Percentiles rank a stretch among this genome's conserved stretches.
Conservation (phyloP, 1,139 yeast genomes). For the Blastobotrys buckinghamii region DNA sequence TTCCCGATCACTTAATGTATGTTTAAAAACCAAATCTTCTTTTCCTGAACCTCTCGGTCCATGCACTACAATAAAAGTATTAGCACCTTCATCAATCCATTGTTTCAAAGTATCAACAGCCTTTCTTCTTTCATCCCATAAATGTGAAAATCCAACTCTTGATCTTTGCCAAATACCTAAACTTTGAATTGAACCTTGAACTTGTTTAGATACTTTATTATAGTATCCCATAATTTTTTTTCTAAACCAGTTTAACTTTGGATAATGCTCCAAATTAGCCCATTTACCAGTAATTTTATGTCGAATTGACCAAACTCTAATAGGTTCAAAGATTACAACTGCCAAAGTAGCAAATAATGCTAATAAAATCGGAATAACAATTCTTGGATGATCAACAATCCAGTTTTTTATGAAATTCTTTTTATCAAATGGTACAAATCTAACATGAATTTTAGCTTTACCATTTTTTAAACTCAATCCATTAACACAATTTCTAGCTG, state of each 20-base stretch:
- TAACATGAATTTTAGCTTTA: conserved; percentile 63
- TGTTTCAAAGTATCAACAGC: conserved; percentile 61
- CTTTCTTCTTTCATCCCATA: conserved; percentile 70
- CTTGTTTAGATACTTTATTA: conserved; percentile 24
- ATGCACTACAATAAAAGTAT: conserved; percentile 77
- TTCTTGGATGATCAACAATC: conserved; percentile 71
- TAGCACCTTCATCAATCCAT: conserved; percentile 75
- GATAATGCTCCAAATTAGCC: conserved; percentile 13
- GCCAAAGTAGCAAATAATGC: conserved; percentile 71
- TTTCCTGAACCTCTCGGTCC: conserved; percentile 97
- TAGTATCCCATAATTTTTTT: not conserved
- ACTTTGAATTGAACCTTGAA: conserved; percentile 27
- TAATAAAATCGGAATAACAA: conserved; percentile 61
- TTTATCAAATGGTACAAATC: conserved; percentile 53
- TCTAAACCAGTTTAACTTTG: conserved; percentile 26
- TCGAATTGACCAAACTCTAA: conserved; percentile 73
- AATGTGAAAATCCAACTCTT: conserved; percentile 33
- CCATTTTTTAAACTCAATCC: conserved; percentile 45
- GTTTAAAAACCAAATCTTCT: conserved; percentile 67
- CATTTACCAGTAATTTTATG: conserved; percentile 46
- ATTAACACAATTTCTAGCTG: conserved; percentile 88
- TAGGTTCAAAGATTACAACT: conserved; percentile 85
- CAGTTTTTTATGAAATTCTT: conserved; percentile 47
- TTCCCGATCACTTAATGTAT: conserved; percentile 51
- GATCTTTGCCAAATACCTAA: conserved; percentile 25